phyloP scores from a whole-genome alignment of 306 rosid genomes.

The Crotalaria pallida region DNA sequence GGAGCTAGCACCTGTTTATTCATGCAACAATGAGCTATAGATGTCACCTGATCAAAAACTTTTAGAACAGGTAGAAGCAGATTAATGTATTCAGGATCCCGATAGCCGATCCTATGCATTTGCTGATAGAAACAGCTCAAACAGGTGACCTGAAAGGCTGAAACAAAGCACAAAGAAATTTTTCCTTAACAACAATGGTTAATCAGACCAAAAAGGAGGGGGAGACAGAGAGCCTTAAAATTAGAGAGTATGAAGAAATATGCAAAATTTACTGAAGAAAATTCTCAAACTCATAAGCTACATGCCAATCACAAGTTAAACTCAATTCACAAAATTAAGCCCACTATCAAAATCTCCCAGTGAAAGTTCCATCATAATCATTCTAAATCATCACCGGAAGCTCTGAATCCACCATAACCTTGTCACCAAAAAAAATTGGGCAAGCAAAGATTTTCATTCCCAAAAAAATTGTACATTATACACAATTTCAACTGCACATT shows the following conservation, averaged over 20 bases:
- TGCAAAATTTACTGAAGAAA: neutral
- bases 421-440: neutral
- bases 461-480: neutral
- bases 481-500: neutral
- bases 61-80: neutral
- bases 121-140: constrained; percentile 1
- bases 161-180: neutral
- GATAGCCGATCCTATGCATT: neutral
- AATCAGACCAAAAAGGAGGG: neutral
- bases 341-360: neutral
- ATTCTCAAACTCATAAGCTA: neutral
- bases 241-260: neutral
- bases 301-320: neutral
- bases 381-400: neutral
- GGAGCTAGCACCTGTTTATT: constrained; percentile 14
- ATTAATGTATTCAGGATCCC: neutral
- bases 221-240: neutral
- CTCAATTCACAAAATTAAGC: neutral
- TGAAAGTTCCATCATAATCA: neutral
- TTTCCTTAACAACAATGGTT: neutral
- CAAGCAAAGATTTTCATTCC: neutral
- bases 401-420: neutral
- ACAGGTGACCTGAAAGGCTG: too few relatives aligned
- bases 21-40: neutral
- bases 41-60: constrained; percentile 18